phyloP scores from a whole-genome alignment of 495 filamentous ascomycete species.

The Hypoxylon cercidicola region DNA sequence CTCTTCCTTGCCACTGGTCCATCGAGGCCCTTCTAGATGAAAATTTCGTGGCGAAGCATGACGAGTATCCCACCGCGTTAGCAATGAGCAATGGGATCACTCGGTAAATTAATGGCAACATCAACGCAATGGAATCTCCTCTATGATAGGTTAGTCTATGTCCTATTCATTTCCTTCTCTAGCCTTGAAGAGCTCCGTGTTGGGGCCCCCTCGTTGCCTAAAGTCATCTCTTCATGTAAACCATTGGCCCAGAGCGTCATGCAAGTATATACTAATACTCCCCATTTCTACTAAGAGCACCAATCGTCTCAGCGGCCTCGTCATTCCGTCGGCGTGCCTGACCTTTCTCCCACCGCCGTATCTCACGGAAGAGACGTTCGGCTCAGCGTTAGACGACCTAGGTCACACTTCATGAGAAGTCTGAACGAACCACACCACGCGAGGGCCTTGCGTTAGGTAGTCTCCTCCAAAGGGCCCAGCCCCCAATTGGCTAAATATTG shows the following conservation, averaged over 20 bases:
- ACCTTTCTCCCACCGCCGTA: constrained; percentile 29
- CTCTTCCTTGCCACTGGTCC: constrained; percentile 11
- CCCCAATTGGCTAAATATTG: constrained; percentile 46
- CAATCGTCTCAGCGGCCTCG: constrained; percentile 5
- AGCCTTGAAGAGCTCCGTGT: constrained; percentile 5
- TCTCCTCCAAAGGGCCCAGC: constrained; percentile 17
- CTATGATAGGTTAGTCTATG: constrained; percentile 13
- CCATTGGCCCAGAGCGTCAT: constrained; percentile 21
- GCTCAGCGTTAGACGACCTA: constrained; percentile 21
- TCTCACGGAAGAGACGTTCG: constrained; percentile 17
- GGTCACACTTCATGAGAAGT: constrained; percentile 28
- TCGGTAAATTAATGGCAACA: constrained; percentile 31
- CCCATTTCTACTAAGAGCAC: constrained; percentile 5
- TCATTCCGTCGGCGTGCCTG: constrained; percentile 9
- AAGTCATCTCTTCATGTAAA: constrained; percentile 34
- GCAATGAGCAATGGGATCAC: constrained; percentile 23
- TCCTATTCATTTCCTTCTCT: constrained; percentile 8
- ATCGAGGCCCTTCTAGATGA: neutral
- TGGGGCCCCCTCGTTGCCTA: constrained; percentile 24
- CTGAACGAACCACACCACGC: constrained; percentile 39
- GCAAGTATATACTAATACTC: constrained; percentile 15
- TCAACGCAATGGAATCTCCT: neutral
- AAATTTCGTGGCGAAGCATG: constrained; percentile 16
- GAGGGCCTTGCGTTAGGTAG: constrained; percentile 42
- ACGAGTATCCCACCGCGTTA: constrained; percentile 35